Evolutionary conservation across 192 early-diverging fungal species (phyloP), one percentile per base, ranked within the genome.

Genomic region (Ramicandelaber brevisporus): DNA sequence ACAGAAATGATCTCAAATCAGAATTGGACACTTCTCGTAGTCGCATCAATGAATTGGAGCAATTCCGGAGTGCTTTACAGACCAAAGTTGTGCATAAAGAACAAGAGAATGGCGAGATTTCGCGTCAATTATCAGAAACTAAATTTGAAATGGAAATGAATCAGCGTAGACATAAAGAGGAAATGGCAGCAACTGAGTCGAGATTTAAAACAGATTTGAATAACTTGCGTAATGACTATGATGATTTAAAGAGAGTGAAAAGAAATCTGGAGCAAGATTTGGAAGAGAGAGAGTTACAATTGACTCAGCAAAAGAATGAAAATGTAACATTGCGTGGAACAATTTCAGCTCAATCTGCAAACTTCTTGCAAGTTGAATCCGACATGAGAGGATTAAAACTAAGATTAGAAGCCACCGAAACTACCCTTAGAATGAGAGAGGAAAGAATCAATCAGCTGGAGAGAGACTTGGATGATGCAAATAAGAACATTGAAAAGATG

Each of bases 11-110:
- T n/a, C n/a, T n/a, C n/a, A n/a, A n/a, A n/a, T n/a, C n/a, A n/a
- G n/a, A n/a, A n/a, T n/a, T n/a, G n/a, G n/a, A n/a, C n/a, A n/a
- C n/a, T n/a, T n/a, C n/a, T n/a, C n/a, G n/a, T n/a, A n/a, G n/a
- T n/a, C n/a, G n/a, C n/a, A n/a, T n/a, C n/a, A n/a, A n/a, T n/a
- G n/a, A n/a, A n/a, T n/a, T n/a, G n/a, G n/a, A n/a, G n/a, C 17
- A 43, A 1, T 70, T 69, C 39, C 54, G 63, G 19, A 15, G 31
- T 17, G 48, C 24, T 14, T 39, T 77, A 4, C 49, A 69, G 41
- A 30, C 29, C 21, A 51, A 56, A 16, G 59, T 77, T n/a, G 40
- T 46, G 3, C 40, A 39, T n/a, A 77, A 77, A 30, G 63, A 73
- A 37, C 44, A 43, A 24, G 73, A 77, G 35, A 77, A 70, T 21